phyloP scores from a whole-genome alignment of 2,329 filamentous ascomycete genomes.

The Fonsecaea monophora region DNA sequence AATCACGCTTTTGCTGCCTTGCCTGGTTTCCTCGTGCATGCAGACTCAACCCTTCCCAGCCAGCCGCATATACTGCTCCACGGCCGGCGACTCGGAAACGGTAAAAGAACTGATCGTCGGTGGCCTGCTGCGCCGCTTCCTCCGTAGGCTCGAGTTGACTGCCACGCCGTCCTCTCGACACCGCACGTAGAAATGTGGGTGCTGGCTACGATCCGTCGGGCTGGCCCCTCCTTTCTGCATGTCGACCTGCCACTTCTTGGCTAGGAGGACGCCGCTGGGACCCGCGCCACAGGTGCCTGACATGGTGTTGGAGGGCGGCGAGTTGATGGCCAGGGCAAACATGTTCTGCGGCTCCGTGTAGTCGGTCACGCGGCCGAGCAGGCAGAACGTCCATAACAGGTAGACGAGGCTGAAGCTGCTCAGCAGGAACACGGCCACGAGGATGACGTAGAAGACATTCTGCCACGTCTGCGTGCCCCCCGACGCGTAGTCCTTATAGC shows the following conservation, averaged over 20 bases:
- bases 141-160: not conserved
- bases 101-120: conserved; percentile 11
- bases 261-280: conserved; percentile 58
- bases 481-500: conserved; percentile 73
- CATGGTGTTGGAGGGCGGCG: conserved; percentile 48
- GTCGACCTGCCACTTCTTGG: conserved; percentile 53
- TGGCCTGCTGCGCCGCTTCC: conserved; percentile 9
- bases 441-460: conserved; percentile 69
- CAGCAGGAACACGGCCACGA: conserved; percentile 69
- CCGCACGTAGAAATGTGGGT: conserved; percentile 36
- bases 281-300: conserved; percentile 63
- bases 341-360: conserved; percentile 79
- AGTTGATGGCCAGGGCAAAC: conserved; percentile 72
- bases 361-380: conserved; percentile 71
- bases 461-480: conserved; percentile 68
- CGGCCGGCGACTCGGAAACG: conserved; percentile 10
- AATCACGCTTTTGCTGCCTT: not conserved
- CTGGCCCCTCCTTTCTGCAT: conserved; percentile 54
- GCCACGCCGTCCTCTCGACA: conserved; percentile 26
- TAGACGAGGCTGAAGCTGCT: conserved; percentile 55
- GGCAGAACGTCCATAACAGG: conserved; percentile 42
- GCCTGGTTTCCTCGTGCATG: not conserved
- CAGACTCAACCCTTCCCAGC: conserved; percentile 7
- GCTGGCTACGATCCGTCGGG: conserved; percentile 2
- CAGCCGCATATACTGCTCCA: conserved; percentile 18